Evolutionary conservation across 2,329 filamentous ascomycete genomes (phyloP).

Genomic region (Ambrosiella beaveri): DNA sequence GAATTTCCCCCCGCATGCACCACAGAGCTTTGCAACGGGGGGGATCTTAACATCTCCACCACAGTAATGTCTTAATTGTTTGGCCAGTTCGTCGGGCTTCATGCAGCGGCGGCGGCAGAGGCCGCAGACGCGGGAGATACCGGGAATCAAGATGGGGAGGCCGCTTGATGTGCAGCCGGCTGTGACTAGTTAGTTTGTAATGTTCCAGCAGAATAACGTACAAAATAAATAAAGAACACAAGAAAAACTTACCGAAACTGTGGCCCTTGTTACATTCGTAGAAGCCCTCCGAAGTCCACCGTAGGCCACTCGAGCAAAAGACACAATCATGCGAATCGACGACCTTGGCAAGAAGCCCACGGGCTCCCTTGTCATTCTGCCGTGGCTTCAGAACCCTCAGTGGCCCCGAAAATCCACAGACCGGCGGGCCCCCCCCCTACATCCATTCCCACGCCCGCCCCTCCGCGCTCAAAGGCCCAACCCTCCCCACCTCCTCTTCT

Average conservation of each 20-base stretch:
- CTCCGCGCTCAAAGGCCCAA: conserved; percentile 22
- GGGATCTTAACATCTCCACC: conserved; percentile 1
- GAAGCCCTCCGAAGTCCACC: conserved; percentile 18
- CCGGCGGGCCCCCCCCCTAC: conserved; percentile 34
- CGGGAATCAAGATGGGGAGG: conserved; percentile 36
- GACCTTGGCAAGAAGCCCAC: conserved; percentile 2
- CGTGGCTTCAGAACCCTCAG: conserved; percentile 13
- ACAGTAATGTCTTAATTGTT: conserved; percentile 1
- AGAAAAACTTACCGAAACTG: conserved; percentile 22
- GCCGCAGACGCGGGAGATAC: conserved; percentile 35
- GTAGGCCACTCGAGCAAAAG: conserved; percentile 27
- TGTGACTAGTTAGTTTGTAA: conserved; percentile 15
- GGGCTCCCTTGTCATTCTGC: conserved; percentile 1
- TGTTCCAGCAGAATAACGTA: not conserved
- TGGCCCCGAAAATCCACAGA: conserved; percentile 24
- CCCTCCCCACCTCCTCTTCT: not conserved
- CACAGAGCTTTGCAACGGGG: conserved; percentile 2
- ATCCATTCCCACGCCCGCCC: conserved; percentile 40
- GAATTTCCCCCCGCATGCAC: conserved; percentile 9
- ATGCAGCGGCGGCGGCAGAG: conserved; percentile 27
- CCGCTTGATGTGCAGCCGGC: conserved; percentile 37
- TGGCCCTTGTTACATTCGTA: conserved; percentile 25
- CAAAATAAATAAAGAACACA: not conserved
- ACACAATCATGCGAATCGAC: conserved; percentile 26
- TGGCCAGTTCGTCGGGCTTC: not conserved